Percentiles rank a stretch among this genome's conserved stretches.
phyloP scores from a whole-genome alignment of 2,329 filamentous ascomycete genomes.

The Aspergillus sp. region DNA sequence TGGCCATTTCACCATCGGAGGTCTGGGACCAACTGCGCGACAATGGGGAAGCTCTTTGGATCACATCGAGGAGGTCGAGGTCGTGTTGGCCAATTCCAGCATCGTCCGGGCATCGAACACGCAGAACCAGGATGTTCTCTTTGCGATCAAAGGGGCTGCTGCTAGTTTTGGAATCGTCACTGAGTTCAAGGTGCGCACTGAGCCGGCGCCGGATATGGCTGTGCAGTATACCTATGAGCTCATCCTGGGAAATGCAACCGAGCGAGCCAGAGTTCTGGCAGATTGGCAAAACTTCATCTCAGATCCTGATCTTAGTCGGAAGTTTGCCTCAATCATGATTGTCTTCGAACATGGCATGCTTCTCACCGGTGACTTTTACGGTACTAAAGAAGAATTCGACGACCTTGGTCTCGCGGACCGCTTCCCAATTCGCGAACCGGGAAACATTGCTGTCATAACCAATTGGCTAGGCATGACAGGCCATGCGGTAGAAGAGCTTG shows the following conservation, averaged over 20 bases:
- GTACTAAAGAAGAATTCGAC: constrained; percentile 50
- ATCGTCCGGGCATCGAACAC: constrained; percentile 24
- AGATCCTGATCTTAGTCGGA: constrained; percentile 50
- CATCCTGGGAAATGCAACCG: constrained; percentile 42
- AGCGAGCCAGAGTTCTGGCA: constrained; percentile 47
- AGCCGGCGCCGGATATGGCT: constrained; percentile 37
- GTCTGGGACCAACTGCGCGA: constrained; percentile 37
- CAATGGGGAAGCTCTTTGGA: constrained; percentile 49
- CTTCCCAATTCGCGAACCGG: constrained; percentile 17
- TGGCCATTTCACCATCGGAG: constrained; percentile 37
- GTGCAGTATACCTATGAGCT: constrained; percentile 55
- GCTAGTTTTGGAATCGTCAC: constrained; percentile 35
- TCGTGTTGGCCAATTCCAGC: constrained; percentile 40
- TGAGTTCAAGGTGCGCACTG: constrained; percentile 32
- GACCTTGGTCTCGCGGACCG: constrained; percentile 24
- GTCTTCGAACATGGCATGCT: constrained; percentile 49
- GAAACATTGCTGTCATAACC: constrained; percentile 17
- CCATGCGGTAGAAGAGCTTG: constrained; percentile 20
- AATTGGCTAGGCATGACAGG: constrained; percentile 24
- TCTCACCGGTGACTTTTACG: constrained; percentile 57
- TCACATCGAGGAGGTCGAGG: constrained; percentile 42
- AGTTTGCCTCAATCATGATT: constrained; percentile 53
- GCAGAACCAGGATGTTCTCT: constrained; percentile 28
- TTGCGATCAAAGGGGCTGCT: constrained; percentile 31
- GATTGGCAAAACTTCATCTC: constrained; percentile 54